Conservation (phyloP, 2,329 filamentous ascomycete genomes). For the Penicillium sclerotigenum region DNA sequence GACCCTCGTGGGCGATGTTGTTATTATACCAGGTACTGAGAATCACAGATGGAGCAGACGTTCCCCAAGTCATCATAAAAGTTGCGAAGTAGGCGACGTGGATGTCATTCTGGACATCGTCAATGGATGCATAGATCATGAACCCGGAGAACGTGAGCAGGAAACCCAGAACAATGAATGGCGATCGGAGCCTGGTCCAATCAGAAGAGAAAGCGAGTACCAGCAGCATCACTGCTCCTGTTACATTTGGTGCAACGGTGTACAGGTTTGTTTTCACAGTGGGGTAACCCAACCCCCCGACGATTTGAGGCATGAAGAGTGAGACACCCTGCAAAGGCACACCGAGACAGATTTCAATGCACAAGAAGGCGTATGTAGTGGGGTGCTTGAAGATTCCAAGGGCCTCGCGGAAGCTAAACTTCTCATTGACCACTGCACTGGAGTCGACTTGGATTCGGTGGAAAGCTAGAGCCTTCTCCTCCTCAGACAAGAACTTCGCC, state of each 20-base stretch:
- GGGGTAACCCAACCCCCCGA: conserved; percentile 51
- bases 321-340: conserved; percentile 57
- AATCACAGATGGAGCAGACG: conserved; percentile 69
- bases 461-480: conserved; percentile 66
- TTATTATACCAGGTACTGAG: conserved; percentile 72
- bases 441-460: conserved; percentile 74
- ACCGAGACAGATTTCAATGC: conserved; percentile 58
- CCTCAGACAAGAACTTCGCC: conserved; percentile 62
- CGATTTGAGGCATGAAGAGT: conserved; percentile 59
- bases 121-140: conserved; percentile 71
- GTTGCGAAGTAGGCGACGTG: conserved; percentile 69
- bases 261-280: conserved; percentile 72
- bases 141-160: conserved; percentile 72
- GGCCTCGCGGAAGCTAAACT: conserved; percentile 53
- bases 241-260: conserved; percentile 76
- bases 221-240: conserved; percentile 68
- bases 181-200: conserved; percentile 62
- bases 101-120: conserved; percentile 59
- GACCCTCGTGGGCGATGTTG: conserved; percentile 74
- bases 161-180: conserved; percentile 72
- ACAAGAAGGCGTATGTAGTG: conserved; percentile 53
- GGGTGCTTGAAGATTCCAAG: conserved; percentile 54
- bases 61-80: conserved; percentile 83
- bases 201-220: conserved; percentile 71
- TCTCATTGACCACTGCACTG: conserved; percentile 60